Conservation (phyloP, 2,329 filamentous ascomycete genomes). For the Calonectria henricotiae region DNA sequence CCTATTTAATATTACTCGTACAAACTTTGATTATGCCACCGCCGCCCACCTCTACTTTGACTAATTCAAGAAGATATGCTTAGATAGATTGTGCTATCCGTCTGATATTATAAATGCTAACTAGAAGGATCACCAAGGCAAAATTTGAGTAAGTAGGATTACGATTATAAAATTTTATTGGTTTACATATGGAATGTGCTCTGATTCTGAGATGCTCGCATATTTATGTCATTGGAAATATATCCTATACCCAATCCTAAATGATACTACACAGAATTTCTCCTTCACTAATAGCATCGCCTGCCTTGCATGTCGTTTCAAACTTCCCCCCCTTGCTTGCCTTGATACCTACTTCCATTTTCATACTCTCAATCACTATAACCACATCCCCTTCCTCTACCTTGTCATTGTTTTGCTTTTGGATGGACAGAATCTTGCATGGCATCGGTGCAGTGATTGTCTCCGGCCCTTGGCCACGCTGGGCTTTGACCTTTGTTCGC, state of each 20-base stretch:
- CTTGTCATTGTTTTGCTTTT: conserved; percentile 42
- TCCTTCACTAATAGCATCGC: conserved; percentile 41
- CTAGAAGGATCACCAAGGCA: too few species aligned
- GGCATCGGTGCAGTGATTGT: conserved; percentile 48
- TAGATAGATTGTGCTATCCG: too few species aligned
- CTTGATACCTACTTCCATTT: conserved; percentile 50
- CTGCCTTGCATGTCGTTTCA: conserved; percentile 37
- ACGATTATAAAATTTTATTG: background rate
- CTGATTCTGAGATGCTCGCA: background rate
- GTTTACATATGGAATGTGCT: background rate
- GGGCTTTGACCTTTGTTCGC: conserved; percentile 19
- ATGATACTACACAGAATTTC: conserved; percentile 24
- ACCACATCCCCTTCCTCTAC: conserved; percentile 45
- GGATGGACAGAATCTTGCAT: conserved; percentile 47
- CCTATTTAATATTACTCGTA: too few species aligned
- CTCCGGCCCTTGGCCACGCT: conserved; percentile 9
- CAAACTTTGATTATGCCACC: too few species aligned
- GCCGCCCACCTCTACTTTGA: too few species aligned
- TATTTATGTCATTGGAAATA: background rate
- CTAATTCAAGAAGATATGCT: too few species aligned
- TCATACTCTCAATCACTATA: conserved; percentile 52
- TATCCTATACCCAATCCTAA: background rate
- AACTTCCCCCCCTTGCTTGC: conserved; percentile 36
- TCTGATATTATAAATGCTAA: too few species aligned
- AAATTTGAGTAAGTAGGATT: too few species aligned